Conservation (phyloP, 164 flowering plant species). For the Magnolia changhungtana region DNA sequence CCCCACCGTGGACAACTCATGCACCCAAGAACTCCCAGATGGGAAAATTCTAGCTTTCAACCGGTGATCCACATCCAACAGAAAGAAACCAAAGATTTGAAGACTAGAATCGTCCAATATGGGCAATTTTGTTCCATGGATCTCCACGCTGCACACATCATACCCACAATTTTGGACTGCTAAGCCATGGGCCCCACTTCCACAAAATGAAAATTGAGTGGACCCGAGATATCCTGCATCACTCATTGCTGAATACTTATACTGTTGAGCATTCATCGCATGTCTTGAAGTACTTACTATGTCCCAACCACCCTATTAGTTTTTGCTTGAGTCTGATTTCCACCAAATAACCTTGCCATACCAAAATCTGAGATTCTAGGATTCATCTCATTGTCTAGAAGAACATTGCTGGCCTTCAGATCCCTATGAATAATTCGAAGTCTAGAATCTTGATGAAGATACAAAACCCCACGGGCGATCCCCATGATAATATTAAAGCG, state of each 20-base stretch:
- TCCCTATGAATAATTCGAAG: constrained; percentile 49
- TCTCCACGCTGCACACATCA: background rate
- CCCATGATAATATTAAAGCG: constrained; percentile 31
- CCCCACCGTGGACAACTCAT: background rate
- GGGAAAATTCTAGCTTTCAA: background rate
- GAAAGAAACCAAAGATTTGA: background rate
- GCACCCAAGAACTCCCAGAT: background rate
- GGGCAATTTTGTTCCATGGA: background rate
- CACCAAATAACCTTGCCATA: constrained; percentile 36
- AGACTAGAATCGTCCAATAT: background rate
- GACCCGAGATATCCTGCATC: background rate
- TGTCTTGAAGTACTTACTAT: constrained; percentile 23
- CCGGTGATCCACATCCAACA: background rate
- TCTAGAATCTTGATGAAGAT: constrained; percentile 65
- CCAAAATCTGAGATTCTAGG: constrained; percentile 53
- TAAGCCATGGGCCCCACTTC: background rate
- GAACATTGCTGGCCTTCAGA: constrained; percentile 53
- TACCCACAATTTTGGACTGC: background rate
- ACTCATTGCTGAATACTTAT: background rate
- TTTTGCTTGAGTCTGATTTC: constrained; percentile 21
- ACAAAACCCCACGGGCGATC: constrained; percentile 51
- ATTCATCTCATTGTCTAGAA: constrained; percentile 43
- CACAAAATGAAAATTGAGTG: background rate
- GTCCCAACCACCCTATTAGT: constrained; percentile 35
- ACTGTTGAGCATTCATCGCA: background rate